phyloP scores from a whole-genome alignment of 1,139 yeast genomes.

The Saccharomyces pastorianus region DNA sequence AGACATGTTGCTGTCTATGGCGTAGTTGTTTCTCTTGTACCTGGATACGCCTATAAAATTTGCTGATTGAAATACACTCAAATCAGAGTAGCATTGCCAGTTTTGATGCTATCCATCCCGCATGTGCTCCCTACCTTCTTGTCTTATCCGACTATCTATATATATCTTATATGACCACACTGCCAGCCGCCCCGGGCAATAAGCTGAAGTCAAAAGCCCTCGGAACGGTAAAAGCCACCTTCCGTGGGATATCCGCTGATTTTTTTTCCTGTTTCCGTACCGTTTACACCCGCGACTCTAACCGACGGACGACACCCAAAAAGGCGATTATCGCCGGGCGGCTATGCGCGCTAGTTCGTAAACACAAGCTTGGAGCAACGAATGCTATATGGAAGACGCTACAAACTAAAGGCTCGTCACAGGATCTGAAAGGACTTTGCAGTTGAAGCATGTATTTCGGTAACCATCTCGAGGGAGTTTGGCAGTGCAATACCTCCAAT shows the following conservation, averaged over 20 bases:
- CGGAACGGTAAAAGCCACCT: conserved; percentile 1
- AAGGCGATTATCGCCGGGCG: not conserved
- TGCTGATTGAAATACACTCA: not conserved
- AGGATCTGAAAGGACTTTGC: too few relatives aligned
- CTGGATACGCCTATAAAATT: not conserved
- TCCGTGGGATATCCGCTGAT: not conserved
- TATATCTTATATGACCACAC: not conserved
- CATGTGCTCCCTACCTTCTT: too few relatives aligned
- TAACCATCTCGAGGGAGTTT: too few relatives aligned
- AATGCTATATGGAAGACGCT: not conserved
- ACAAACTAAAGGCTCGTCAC: not conserved
- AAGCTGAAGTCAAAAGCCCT: not conserved
- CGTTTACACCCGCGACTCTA: too few relatives aligned
- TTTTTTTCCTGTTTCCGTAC: not conserved
- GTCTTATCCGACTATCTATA: not conserved
- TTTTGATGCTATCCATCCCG: not conserved
- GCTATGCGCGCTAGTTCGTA: not conserved
- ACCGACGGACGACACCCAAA: too few relatives aligned
- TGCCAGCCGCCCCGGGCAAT: not conserved
- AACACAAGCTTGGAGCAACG: not conserved
- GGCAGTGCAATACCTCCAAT: too few relatives aligned
- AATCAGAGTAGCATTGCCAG: not conserved
- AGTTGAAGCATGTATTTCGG: not conserved
- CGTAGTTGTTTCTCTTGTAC: not conserved
- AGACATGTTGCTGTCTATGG: conserved; percentile 3